Evolutionary conservation across 805 yeast species (phyloP), one percentile per base, ranked within the genome.

Genomic region (Nakazawaea ernobii): DNA sequence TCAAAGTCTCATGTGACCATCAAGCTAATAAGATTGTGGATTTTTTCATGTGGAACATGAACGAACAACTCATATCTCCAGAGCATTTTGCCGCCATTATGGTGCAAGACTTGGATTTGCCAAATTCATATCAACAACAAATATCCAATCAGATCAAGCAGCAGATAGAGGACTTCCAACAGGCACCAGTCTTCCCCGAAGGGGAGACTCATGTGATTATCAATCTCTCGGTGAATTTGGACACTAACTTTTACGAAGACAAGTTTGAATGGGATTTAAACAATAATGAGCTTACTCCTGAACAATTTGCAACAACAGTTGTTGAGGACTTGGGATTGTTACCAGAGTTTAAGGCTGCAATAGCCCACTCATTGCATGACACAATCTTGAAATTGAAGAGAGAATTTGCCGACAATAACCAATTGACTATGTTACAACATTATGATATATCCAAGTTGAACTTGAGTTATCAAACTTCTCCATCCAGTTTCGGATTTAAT

Each of bases 251-350:
- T 37, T 90, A 82, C 58, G 96, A 90, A 55, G 99, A 94, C 65
- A 85, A 86, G 61, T 84, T 94, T 53, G 98, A 94, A 65, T 92
- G 98, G 98, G 95, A 94, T 59, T 70, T 94, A 38, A 59, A 68
- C 7, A 74, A 68, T 52, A 73, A 68, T 32, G 46, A 59, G 33
- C 59, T 86, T 20, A 77, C 89, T 1, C 97, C 99, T 0, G 96
- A 90, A 61, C 68, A 68, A 45, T 94, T 94, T 69, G 96, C 98
- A 0, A 76, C 73, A 49, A 75, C 77, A 7, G 89, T 92, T 2
- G 97, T 88, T 4, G 74, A 79, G 35, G 99, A 94, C 58, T 62
- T 94, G 63, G 97, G 97, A 0, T 67, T 94, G 30, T 70, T 84
- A 1, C 75, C 88, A 40, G 99, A 94, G 62, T 94, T 92, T 59